Base-by-base conservation (phyloP, 345 rosid genomes). In the Raphanus sativus region DNA sequence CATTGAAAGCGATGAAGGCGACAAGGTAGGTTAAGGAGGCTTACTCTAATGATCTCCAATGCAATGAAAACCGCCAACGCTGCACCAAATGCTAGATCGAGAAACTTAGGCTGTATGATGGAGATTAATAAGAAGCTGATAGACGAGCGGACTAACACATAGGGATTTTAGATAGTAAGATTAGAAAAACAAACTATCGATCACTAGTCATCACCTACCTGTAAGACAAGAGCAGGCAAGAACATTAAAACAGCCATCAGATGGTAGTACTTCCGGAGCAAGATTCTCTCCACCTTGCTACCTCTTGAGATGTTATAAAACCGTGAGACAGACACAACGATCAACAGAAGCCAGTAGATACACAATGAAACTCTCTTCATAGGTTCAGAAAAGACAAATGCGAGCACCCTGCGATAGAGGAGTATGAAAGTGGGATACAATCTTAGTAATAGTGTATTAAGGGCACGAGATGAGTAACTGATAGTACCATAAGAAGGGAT, bases 201-300 rank as follows among this genome's bases (percentile, higher is more conserved):
- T 62, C 65, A 36, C 61, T 59, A 78, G 32, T 87, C 76, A 28
- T 28, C 29, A n/a, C n/a, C n/a, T n/a, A 95, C 99, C 99, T 92
- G 98, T 77, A 87, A 92, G 70, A 95, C 85, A 74, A 91, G 93
- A 78, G 99, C 98, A 0, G 98, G 98, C 71, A 92, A 82, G 85
- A 95, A 95, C 96, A 95, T 89, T 75, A 87, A 81, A 79, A 95
- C 99, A 72, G 99, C 99, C 92, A 91, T 82, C 80, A 95, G 88
- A 81, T 95, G 99, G 83, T 92, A 95, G 78, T 95, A 95, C 69
- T 92, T 95, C 56, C 96, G 88, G 50, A 95, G 99, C 85, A 95
- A 96, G 83, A 92, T 95, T 86, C 99, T 87, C 86, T 92, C 97
- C 30, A 88, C 84, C 82, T 85, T 95, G 83, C 98, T 91, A 79